A percentile compares a stretch with the other conserved stretches of the same genome.
phyloP scores from a whole-genome alignment of 306 rosid species.

The Lathyrus oleraceus region DNA sequence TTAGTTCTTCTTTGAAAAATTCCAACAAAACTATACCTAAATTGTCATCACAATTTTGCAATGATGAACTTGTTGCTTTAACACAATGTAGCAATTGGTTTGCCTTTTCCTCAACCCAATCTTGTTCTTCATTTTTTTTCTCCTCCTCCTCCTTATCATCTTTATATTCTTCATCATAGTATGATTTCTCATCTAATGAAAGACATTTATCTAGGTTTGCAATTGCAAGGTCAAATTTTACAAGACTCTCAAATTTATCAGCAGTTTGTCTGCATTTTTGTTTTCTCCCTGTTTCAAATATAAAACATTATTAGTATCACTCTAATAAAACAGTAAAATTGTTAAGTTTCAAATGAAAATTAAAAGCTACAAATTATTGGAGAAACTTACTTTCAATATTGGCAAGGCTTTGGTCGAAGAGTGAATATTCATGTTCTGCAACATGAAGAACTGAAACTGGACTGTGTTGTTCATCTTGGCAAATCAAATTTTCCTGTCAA shows the following conservation, averaged over 20 bases:
- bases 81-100: conserved; percentile 43
- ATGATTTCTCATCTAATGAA: conserved; percentile 30
- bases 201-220: conserved; percentile 30
- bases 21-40: conserved; percentile 50
- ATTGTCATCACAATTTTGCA: conserved; percentile 1
- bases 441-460: conserved; percentile 70
- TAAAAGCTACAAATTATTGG: background rate
- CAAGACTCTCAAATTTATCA: conserved; percentile 48
- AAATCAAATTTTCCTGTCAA: conserved; percentile 32
- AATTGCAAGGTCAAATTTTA: conserved; percentile 40
- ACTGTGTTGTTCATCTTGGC: conserved; percentile 59
- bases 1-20: conserved; percentile 54
- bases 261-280: conserved; percentile 47
- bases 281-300: conserved; percentile 52
- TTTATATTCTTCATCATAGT: conserved; percentile 30
- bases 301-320: conserved; percentile 13
- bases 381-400: conserved; percentile 52
- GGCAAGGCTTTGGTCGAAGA: conserved; percentile 53
- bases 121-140: conserved; percentile 26
- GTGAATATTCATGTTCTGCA: conserved; percentile 48
- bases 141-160: background rate
- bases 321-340: background rate
- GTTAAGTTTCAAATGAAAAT: background rate
- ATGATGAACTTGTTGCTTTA: conserved; percentile 40
- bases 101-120: conserved; percentile 46